Percentiles rank a stretch among this genome's conserved stretches.
phyloP scores from a whole-genome alignment of 805 yeast species.

The Suhomyces sp. region DNA sequence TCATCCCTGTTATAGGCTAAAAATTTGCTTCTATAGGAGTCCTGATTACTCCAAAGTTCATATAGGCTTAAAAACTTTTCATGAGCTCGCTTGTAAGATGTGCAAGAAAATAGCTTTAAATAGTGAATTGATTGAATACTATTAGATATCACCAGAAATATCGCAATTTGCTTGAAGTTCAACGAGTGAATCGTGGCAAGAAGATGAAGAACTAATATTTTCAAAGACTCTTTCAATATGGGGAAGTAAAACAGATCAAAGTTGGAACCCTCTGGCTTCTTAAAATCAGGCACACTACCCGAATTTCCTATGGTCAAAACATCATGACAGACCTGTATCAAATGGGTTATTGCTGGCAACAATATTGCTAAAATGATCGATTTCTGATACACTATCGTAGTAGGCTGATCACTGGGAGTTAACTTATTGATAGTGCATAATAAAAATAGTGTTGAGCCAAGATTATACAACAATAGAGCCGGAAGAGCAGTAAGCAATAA shows the following conservation, averaged over 20 bases:
- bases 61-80: slow-evolving; percentile 15
- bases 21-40: slow-evolving; percentile 8
- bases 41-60: slow-evolving; percentile 17
- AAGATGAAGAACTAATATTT: slow-evolving; percentile 5
- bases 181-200: slow-evolving; percentile 1
- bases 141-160: slow-evolving; percentile 9
- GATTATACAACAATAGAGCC: not conserved
- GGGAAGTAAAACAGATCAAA: slow-evolving; percentile 15
- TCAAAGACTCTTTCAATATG: slow-evolving; percentile 12
- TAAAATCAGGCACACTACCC: not conserved
- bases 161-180: slow-evolving; percentile 8
- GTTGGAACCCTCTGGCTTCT: not conserved
- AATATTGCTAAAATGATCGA: slow-evolving; percentile 9
- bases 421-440: slow-evolving; percentile 9
- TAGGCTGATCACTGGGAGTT: slow-evolving; percentile 6
- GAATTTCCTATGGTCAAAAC: slow-evolving; percentile 11
- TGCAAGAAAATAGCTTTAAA: not conserved
- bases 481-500: not conserved
- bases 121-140: not conserved
- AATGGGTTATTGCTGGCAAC: slow-evolving; percentile 6
- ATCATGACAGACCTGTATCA: slow-evolving; percentile 10
- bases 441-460: slow-evolving; percentile 1
- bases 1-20: slow-evolving; percentile 9
- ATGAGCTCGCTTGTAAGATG: slow-evolving; percentile 11
- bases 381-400: slow-evolving; percentile 4